Evolutionary conservation across 2,329 filamentous ascomycete species (phyloP).

Genomic region (Alternaria sp.): DNA sequence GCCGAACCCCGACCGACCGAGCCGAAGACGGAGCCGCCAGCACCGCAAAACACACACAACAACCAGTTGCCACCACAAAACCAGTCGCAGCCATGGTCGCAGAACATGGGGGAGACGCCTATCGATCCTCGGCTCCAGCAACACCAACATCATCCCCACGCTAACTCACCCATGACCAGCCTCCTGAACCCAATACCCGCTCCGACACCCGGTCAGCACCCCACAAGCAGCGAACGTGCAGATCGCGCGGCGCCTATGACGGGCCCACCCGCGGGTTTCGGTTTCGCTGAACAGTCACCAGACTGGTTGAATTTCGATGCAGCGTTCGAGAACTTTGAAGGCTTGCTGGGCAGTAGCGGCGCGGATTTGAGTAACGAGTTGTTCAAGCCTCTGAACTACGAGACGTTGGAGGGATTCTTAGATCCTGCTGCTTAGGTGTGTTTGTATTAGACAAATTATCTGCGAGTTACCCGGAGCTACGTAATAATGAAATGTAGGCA

Average conservation of each 20-base stretch:
- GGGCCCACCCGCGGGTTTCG: conserved; percentile 26
- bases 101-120: conserved; percentile 27
- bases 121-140: conserved; percentile 46
- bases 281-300: conserved; percentile 43
- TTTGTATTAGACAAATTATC: neutral
- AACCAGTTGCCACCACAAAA: conserved; percentile 15
- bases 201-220: conserved; percentile 43
- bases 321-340: conserved; percentile 51
- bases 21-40: conserved; percentile 27
- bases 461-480: neutral
- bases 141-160: conserved; percentile 4
- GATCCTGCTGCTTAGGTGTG: conserved; percentile 28
- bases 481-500: neutral
- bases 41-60: conserved; percentile 22
- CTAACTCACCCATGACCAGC: conserved; percentile 37
- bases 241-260: conserved; percentile 36
- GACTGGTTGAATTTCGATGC: conserved; percentile 50
- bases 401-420: conserved; percentile 41
- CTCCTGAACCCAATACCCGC: conserved; percentile 39
- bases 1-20: conserved; percentile 26
- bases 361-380: conserved; percentile 49
- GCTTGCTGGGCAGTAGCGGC: conserved; percentile 45
- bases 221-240: conserved; percentile 46
- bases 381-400: conserved; percentile 46
- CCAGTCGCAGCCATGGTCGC: conserved; percentile 29